A percentile compares a stretch with the other conserved stretches of the same genome.
phyloP scores from a whole-genome alignment of 306 rosid species.

The Acacia confusa region DNA sequence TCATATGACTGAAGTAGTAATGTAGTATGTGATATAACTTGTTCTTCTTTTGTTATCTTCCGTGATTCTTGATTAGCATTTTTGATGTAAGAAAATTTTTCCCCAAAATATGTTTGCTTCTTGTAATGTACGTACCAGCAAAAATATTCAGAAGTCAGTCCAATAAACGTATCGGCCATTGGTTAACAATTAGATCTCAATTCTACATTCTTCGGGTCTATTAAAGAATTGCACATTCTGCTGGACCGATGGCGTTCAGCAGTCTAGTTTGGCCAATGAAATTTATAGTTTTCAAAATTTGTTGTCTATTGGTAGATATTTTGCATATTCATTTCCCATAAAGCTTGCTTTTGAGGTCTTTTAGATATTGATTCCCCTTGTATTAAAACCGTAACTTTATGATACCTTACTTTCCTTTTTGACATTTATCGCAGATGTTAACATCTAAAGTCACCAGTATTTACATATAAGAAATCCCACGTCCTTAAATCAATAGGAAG shows the following conservation, averaged over 20 bases:
- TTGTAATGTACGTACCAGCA: constrained; percentile 1
- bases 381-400: not conserved
- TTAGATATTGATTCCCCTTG: not conserved
- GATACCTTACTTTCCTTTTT: constrained; percentile 15
- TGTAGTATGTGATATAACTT: too few relatives aligned
- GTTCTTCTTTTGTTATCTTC: too few relatives aligned
- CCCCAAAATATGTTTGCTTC: not conserved
- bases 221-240: not conserved
- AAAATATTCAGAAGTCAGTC: not conserved
- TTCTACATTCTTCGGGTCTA: constrained; percentile 2
- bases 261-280: constrained; percentile 9
- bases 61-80: too few relatives aligned
- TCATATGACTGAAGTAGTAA: too few relatives aligned
- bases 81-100: too few relatives aligned
- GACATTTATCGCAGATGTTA: constrained; percentile 71
- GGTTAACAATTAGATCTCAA: not conserved
- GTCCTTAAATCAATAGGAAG: constrained; percentile 75
- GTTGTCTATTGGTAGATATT: not conserved
- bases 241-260: not conserved
- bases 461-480: constrained; percentile 86
- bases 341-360: constrained; percentile 20
- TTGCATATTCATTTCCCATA: constrained; percentile 12
- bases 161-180: not conserved
- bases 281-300: not conserved
- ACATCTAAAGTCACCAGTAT: constrained; percentile 91